These are phyloP conservation scores for Boletus fagicola DNA, from an alignment of 768 basidiomycete species.

Conservation along the genomic window DNA sequence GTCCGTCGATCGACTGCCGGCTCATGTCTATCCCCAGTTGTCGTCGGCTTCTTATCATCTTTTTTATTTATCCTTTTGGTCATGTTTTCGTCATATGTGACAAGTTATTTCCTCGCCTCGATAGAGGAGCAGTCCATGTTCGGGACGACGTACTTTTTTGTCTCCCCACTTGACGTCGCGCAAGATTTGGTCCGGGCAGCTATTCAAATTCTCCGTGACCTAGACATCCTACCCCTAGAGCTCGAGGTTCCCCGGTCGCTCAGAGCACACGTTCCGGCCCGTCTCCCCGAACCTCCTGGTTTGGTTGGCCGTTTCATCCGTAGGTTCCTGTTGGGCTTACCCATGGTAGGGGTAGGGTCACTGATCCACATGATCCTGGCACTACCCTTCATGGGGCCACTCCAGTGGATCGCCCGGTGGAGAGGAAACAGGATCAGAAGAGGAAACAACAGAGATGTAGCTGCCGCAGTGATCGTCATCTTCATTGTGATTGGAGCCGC, in stretches of 20 bases:
- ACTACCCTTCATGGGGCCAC: conserved; percentile 59
- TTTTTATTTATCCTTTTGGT: conserved; percentile 64
- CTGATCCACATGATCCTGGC: conserved; percentile 70
- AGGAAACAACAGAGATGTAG: conserved; percentile 58
- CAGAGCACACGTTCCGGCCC: conserved; percentile 19
- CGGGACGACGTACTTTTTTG: conserved; percentile 37
- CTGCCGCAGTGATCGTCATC: conserved; percentile 61
- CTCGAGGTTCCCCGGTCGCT: conserved; percentile 15
- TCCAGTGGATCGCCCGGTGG: conserved; percentile 70
- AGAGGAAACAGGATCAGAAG: conserved; percentile 53
- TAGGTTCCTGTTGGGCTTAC: conserved; percentile 75
- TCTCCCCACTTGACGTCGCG: conserved; percentile 57
- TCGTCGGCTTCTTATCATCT: conserved; percentile 59
- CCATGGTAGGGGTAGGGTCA: conserved; percentile 74
- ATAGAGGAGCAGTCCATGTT: conserved; percentile 53
- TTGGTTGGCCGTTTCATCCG: conserved; percentile 56
- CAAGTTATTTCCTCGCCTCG: conserved; percentile 60
- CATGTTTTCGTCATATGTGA: conserved; percentile 66
- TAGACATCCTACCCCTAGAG: conserved; percentile 40
- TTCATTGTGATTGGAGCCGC: conserved; percentile 61
- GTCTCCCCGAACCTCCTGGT: conserved; percentile 38
- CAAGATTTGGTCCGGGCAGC: conserved; percentile 63
- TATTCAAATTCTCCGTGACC: conserved; percentile 59
- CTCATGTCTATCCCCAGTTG: conserved; percentile 43
- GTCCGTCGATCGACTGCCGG: conserved; percentile 4